Conservation (phyloP, 768 basidiomycete genomes). For the Pholiota microspora region DNA sequence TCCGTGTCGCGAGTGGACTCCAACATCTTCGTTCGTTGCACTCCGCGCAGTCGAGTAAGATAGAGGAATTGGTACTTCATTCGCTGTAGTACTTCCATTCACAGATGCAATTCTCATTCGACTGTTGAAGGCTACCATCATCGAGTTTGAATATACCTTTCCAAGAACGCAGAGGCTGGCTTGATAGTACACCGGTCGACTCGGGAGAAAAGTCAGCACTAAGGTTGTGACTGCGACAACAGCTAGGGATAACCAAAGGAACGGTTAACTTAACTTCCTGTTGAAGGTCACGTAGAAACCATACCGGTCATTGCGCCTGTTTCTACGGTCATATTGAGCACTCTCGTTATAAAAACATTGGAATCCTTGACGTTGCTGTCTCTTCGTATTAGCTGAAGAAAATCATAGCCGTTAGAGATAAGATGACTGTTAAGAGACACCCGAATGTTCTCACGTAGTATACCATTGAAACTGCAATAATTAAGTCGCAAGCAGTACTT, state of each 20-base stretch:
- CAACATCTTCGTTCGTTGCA: not conserved
- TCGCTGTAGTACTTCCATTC: conserved; percentile 2
- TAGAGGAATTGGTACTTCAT: conserved; percentile 1
- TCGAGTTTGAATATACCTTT: conserved; percentile 10
- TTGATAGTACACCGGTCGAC: conserved; percentile 7
- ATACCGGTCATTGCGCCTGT: conserved; percentile 11
- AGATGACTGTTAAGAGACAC: not conserved
- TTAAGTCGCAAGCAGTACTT: conserved; percentile 14
- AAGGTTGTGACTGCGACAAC: conserved; percentile 11
- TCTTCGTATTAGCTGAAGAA: conserved; percentile 3
- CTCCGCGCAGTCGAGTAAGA: not conserved
- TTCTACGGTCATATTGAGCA: conserved; percentile 12
- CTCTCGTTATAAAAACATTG: conserved; percentile 6
- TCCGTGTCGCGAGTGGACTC: not conserved
- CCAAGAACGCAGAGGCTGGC: conserved; percentile 1
- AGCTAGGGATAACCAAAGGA: not conserved
- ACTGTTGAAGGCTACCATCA: conserved; percentile 5
- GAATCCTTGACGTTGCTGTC: conserved; percentile 6
- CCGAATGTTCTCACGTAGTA: conserved; percentile 10
- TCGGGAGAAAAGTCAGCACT: conserved; percentile 9
- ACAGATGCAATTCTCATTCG: not conserved
- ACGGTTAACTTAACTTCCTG: not conserved
- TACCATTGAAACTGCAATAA: conserved; percentile 14
- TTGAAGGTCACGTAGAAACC: not conserved
- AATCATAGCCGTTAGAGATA: not conserved